Evolutionary conservation across 1,284 basidiomycete genomes (phyloP).

Genomic region (Irpex sp.): DNA sequence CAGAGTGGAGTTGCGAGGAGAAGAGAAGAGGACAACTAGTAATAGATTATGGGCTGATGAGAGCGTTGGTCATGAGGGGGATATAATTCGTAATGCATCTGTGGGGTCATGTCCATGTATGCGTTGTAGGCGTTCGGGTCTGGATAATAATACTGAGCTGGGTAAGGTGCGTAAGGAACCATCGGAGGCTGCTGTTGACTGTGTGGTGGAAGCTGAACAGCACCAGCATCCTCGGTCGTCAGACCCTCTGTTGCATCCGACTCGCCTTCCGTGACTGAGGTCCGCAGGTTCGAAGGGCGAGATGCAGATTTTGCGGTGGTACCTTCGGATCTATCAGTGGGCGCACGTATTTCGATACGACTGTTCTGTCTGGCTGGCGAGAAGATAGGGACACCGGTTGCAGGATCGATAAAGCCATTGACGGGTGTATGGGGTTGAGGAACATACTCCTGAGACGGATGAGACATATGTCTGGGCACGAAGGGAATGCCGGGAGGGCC

Average conservation of each 20-base stretch:
- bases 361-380: constrained; percentile 65
- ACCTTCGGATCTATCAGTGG: constrained; percentile 32
- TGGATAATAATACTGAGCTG: constrained; percentile 58
- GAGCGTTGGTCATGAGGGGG: constrained; percentile 36
- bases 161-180: constrained; percentile 50
- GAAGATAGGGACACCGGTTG: constrained; percentile 61
- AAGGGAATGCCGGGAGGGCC: constrained; percentile 36
- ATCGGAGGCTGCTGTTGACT: constrained; percentile 26
- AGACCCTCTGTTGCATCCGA: constrained; percentile 4
- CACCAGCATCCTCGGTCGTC: background rate
- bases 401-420: constrained; percentile 55
- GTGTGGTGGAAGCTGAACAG: constrained; percentile 15
- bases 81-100: constrained; percentile 64
- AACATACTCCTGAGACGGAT: constrained; percentile 53
- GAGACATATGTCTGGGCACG: constrained; percentile 53
- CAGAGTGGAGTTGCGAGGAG: constrained; percentile 13
- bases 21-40: constrained; percentile 32
- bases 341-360: constrained; percentile 72
- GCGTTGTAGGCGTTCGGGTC: constrained; percentile 59
- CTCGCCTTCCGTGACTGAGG: constrained; percentile 20
- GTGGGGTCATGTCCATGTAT: constrained; percentile 58
- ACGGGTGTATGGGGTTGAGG: constrained; percentile 50
- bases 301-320: constrained; percentile 25
- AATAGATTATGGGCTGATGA: constrained; percentile 47
- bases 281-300: constrained; percentile 32